Evolutionary conservation across 495 filamentous ascomycete species (phyloP).

Genomic region (Aspergillus wentii): DNA sequence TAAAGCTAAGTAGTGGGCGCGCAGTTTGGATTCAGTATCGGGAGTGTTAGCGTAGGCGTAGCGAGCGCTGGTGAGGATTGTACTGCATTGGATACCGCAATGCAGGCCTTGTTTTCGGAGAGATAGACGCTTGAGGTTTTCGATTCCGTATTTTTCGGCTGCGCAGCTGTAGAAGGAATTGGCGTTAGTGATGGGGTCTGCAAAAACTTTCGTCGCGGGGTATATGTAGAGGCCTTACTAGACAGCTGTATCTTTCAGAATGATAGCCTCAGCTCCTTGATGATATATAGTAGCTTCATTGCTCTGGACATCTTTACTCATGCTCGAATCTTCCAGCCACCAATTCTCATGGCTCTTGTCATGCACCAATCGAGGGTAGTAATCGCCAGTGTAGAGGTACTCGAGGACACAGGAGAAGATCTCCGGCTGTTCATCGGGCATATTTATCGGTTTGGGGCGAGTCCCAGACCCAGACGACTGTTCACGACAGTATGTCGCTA

Average conservation of each 20-base stretch:
- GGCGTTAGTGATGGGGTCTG: background rate
- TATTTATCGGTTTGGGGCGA: slow-evolving; percentile 68
- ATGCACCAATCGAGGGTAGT: slow-evolving; percentile 72
- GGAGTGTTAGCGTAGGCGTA: slow-evolving; percentile 88
- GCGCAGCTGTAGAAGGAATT: slow-evolving; percentile 52
- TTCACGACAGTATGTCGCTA: slow-evolving; percentile 35
- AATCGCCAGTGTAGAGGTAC: slow-evolving; percentile 92
- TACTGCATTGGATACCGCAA: slow-evolving; percentile 74
- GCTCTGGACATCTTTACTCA: slow-evolving; percentile 23
- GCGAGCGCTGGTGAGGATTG: slow-evolving; percentile 76
- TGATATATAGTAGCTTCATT: slow-evolving; percentile 67
- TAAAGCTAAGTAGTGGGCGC: slow-evolving; percentile 87
- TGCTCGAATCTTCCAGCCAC: slow-evolving; percentile 59
- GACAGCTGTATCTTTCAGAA: slow-evolving; percentile 84
- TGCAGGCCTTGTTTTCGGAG: slow-evolving; percentile 84
- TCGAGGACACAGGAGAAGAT: slow-evolving; percentile 88
- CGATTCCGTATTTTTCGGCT: slow-evolving; percentile 74
- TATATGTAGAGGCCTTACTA: slow-evolving; percentile 50
- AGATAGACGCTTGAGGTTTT: slow-evolving; percentile 75
- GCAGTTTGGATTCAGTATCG: slow-evolving; percentile 79
- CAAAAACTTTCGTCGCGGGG: too few relatives aligned
- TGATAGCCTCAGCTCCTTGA: slow-evolving; percentile 54
- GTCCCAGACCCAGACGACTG: too few relatives aligned
- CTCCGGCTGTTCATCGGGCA: slow-evolving; percentile 83
- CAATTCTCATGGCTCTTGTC: slow-evolving; percentile 63